phyloP scores from a whole-genome alignment of 1,284 basidiomycete genomes.

The Ganoderma boninense region DNA sequence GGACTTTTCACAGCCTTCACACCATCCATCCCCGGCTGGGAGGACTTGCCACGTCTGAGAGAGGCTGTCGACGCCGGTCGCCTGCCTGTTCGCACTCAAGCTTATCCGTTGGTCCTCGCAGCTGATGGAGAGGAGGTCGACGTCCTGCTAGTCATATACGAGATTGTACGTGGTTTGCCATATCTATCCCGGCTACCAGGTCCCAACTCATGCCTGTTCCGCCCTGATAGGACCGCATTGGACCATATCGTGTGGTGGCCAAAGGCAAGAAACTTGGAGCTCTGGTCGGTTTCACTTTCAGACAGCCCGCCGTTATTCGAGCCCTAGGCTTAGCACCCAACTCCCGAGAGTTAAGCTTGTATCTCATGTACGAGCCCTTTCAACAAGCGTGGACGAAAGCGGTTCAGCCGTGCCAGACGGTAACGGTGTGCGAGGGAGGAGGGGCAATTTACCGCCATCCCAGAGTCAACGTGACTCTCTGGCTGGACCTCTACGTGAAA shows the following conservation, averaged over 20 bases:
- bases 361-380: neutral
- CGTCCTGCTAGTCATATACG: neutral
- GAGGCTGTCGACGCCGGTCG: no score
- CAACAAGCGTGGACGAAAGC: neutral
- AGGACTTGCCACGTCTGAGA: neutral
- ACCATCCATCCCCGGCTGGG: no score
- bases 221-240: neutral
- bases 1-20: no score
- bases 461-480: neutral
- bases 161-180: neutral
- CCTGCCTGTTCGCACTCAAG: neutral
- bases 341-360: neutral
- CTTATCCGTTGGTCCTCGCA: neutral
- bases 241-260: neutral
- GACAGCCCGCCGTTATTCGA: neutral
- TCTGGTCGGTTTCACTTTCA: neutral
- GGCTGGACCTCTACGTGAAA: neutral
- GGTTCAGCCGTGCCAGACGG: neutral
- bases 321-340: neutral
- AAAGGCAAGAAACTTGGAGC: neutral
- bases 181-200: no score
- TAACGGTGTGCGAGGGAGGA: neutral
- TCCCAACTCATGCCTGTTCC: no score
- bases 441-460: neutral
- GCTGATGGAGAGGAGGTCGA: neutral